Evolutionary conservation across 2,329 filamentous ascomycete species (phyloP).

Genomic region (Fusarium sp.): DNA sequence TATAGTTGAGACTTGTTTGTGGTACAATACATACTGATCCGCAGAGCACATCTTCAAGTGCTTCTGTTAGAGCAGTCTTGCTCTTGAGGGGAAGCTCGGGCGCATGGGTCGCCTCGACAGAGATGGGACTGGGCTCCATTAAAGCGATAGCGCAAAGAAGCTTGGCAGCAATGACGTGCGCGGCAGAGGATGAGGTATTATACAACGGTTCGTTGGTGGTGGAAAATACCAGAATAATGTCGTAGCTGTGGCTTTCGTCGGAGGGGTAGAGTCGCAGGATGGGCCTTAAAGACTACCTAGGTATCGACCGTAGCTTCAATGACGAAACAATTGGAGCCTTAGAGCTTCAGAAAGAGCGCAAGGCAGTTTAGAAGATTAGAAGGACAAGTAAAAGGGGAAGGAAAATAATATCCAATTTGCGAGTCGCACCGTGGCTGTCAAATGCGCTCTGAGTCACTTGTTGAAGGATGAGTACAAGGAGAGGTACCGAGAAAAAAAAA

Average conservation of each 20-base stretch:
- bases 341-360: neutral
- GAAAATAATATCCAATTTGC: neutral
- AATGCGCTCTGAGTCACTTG: conserved; percentile 3
- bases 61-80: conserved; percentile 67
- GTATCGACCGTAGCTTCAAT: neutral
- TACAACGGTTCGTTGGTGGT: neutral
- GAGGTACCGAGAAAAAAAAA: neutral
- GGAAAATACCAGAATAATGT: conserved; percentile 1
- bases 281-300: neutral
- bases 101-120: conserved; percentile 43
- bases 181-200: neutral
- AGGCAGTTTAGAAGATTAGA: neutral
- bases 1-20: neutral
- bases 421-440: neutral
- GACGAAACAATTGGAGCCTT: neutral
- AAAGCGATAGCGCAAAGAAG: neutral
- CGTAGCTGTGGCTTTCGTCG: neutral
- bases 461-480: conserved; percentile 2
- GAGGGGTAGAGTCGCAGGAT: conserved; percentile 19
- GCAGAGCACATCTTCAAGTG: conserved; percentile 86
- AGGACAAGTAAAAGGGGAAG: neutral
- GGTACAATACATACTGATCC: conserved; percentile 74
- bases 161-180: neutral
- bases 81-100: conserved; percentile 47
- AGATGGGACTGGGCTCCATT: conserved; percentile 50